These are phyloP conservation scores for Ilex aquifolium DNA, from an alignment of 257 asterid genomes.

Conservation along the genomic window DNA sequence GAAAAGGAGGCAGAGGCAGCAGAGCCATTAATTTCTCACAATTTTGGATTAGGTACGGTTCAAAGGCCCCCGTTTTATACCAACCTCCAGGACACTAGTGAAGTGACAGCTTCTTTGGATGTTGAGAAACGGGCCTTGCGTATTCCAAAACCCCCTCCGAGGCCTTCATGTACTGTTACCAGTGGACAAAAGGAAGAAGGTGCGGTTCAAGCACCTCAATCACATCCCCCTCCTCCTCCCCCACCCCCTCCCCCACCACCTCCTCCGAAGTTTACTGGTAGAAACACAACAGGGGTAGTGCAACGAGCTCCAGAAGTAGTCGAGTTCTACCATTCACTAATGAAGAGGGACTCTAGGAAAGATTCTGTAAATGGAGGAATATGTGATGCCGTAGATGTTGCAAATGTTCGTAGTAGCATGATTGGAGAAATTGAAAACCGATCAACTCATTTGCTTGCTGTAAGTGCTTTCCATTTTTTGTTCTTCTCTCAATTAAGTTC, in stretches of 20 bases:
- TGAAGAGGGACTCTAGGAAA: constrained; percentile 88
- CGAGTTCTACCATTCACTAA: constrained; percentile 84
- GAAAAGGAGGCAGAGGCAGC: constrained; percentile 41
- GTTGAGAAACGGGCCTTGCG: constrained; percentile 69
- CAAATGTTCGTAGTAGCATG: constrained; percentile 84
- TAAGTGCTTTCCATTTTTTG: constrained; percentile 23
- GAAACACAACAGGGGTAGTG: constrained; percentile 44
- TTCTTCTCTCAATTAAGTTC: constrained; percentile 5
- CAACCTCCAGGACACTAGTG: constrained; percentile 38
- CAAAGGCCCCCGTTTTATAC: constrained; percentile 22
- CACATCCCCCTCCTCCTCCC: constrained; percentile 68
- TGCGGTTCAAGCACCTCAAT: constrained; percentile 30
- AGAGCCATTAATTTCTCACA: constrained; percentile 37
- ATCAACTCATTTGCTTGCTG: constrained; percentile 86
- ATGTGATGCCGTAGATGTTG: constrained; percentile 58
- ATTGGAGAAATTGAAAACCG: constrained; percentile 88
- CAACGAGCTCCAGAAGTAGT: constrained; percentile 88
- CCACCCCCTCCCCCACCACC: constrained; percentile 87
- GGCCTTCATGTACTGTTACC: constrained; percentile 51
- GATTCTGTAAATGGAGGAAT: constrained; percentile 64
- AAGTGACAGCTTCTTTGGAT: constrained; percentile 47
- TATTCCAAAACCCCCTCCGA: constrained; percentile 87
- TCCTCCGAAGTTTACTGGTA: constrained; percentile 43
- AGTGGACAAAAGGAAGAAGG: constrained; percentile 34
- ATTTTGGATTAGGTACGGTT: constrained; percentile 34